Evolutionary conservation across 2,329 filamentous ascomycete genomes (phyloP).

Genomic region (Hirsutella rhossiliensis): DNA sequence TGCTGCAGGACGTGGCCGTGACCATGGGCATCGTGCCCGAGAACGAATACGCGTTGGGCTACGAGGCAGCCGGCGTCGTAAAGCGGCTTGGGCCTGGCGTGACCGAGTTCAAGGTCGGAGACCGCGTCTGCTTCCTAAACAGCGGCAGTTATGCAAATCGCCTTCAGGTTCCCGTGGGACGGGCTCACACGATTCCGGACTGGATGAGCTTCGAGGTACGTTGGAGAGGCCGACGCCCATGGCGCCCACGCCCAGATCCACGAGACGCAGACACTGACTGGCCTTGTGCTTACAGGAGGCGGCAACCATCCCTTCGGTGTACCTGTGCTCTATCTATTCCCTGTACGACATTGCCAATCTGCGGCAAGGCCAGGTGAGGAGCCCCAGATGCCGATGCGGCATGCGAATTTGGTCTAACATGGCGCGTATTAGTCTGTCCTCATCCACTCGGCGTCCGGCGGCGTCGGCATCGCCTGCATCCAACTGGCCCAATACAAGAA

Average conservation of each 20-base stretch:
- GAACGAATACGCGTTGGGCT: constrained; percentile 4
- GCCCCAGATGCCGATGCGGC: no score
- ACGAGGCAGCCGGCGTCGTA: constrained; percentile 16
- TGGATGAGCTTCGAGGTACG: no score
- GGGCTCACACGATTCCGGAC: no score
- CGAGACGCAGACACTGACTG: no score
- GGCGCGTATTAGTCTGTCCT: constrained; percentile 12
- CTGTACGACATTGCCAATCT: no score
- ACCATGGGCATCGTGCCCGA: constrained; percentile 15
- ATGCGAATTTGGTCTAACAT: not conserved
- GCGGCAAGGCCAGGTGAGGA: not conserved
- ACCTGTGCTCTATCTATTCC: no score
- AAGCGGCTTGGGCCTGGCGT: constrained; percentile 12
- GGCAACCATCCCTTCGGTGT: no score
- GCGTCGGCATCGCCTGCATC: constrained; percentile 17
- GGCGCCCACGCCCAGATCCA: no score
- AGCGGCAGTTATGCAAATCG: not conserved
- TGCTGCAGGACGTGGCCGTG: constrained; percentile 21
- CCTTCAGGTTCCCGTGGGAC: no score
- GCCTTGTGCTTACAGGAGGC: no score
- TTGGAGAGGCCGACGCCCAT: no score
- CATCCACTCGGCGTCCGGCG: constrained; percentile 18
- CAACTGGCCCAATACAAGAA: constrained; percentile 12
- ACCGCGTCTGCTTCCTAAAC: constrained; percentile 11
- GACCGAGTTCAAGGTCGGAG: constrained; percentile 16